Conservation (phyloP, 345 rosid genomes). For the Tarenaya hassleriana region DNA sequence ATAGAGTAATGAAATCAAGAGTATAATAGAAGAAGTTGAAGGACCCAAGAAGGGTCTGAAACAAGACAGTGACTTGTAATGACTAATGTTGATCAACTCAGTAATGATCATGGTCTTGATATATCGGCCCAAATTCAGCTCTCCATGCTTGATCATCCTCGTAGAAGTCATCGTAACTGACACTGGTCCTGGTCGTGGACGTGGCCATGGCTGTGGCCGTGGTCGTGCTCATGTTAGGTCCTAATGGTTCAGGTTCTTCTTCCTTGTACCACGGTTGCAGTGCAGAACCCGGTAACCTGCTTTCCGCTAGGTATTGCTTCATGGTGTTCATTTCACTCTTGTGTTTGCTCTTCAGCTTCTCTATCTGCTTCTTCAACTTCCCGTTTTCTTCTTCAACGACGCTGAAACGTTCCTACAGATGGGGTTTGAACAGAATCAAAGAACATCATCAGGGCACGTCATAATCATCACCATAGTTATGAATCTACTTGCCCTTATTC, state of each 20-base stretch:
- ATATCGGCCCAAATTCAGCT: slow-evolving; percentile 87
- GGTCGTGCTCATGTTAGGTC: too few species aligned
- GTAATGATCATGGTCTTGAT: slow-evolving; percentile 54
- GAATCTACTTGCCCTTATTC: too few species aligned
- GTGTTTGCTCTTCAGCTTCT: slow-evolving; percentile 78
- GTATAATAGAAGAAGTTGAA: slow-evolving; percentile 1
- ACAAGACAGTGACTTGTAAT: background rate
- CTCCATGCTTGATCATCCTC: slow-evolving; percentile 88
- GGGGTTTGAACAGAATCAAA: too few species aligned
- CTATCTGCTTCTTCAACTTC: slow-evolving; percentile 74
- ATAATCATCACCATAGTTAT: too few species aligned
- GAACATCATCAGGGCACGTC: too few species aligned
- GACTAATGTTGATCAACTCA: slow-evolving; percentile 7
- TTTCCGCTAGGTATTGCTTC: slow-evolving; percentile 91
- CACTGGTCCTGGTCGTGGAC: slow-evolving; percentile 7
- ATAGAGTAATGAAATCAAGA: slow-evolving; percentile 3
- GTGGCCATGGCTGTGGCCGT: background rate
- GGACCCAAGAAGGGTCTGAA: slow-evolving; percentile 25
- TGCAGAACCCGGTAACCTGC: slow-evolving; percentile 81
- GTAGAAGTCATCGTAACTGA: slow-evolving; percentile 22
- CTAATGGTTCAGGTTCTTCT: slow-evolving; percentile 11
- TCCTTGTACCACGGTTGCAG: slow-evolving; percentile 33
- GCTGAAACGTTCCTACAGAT: slow-evolving; percentile 51
- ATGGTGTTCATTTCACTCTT: slow-evolving; percentile 88
- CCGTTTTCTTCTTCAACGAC: slow-evolving; percentile 57